A percentile compares a stretch with the other conserved stretches of the same genome.
These are phyloP conservation scores for Solanum pimpinellifolium DNA, from an alignment of 257 asterid genomes.

Conservation along the genomic window DNA sequence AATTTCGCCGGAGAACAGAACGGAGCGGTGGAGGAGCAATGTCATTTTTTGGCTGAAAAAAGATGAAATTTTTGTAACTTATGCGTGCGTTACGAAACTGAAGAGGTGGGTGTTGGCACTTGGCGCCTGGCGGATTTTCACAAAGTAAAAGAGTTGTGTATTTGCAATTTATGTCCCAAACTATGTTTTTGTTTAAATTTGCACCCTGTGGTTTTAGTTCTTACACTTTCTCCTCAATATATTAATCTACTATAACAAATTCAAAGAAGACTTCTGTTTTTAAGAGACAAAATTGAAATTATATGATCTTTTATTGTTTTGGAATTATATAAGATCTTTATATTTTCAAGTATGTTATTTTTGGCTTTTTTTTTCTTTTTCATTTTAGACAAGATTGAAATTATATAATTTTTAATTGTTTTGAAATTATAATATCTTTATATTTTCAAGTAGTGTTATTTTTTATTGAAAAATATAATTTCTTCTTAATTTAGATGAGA, in stretches of 20 bases:
- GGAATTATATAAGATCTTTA: background rate
- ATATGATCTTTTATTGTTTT: background rate
- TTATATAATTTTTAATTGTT: no score
- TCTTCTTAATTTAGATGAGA: background rate
- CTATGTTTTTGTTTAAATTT: background rate
- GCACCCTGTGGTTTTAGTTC: background rate
- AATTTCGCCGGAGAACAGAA: background rate
- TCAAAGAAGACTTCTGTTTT: background rate
- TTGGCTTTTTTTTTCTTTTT: no score
- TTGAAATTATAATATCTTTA: background rate
- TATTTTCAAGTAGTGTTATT: background rate
- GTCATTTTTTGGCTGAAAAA: background rate
- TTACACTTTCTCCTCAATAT: background rate
- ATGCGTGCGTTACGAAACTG: background rate
- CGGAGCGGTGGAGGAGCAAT: background rate
- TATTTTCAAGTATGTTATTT: background rate
- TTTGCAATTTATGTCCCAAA: background rate
- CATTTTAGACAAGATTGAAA: background rate
- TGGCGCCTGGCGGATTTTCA: background rate
- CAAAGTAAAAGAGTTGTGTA: background rate
- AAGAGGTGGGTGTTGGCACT: background rate
- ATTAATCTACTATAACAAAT: background rate
- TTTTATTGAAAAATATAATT: no score
- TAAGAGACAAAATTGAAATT: background rate
- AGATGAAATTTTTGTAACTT: background rate